phyloP scores from a whole-genome alignment of 139 green algal genomes.

The Gonium pectorale region DNA sequence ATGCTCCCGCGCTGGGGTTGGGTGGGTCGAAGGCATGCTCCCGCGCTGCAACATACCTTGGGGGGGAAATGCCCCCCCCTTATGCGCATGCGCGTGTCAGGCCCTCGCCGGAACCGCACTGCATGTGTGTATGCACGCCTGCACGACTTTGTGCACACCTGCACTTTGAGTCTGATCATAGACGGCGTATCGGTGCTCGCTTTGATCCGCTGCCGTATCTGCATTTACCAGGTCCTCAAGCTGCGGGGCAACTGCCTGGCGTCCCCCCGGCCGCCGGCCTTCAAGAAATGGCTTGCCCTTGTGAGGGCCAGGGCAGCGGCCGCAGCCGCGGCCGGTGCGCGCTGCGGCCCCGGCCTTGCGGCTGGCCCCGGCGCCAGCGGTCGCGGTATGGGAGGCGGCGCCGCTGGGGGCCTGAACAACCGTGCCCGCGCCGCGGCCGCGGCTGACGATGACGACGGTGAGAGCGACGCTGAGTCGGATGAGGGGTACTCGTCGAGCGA shows the following conservation, averaged over 20 bases:
- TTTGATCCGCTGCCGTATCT: background rate
- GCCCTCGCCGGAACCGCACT: too few species aligned
- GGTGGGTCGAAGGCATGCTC: background rate
- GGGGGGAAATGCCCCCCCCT: too few species aligned
- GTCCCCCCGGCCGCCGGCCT: background rate
- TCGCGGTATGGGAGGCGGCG: background rate
- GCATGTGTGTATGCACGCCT: too few species aligned
- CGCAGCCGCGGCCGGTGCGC: background rate
- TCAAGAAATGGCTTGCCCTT: background rate
- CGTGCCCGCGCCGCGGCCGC: too few species aligned
- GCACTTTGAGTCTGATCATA: background rate
- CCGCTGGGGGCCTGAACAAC: background rate
- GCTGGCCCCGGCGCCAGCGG: background rate
- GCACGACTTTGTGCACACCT: too few species aligned
- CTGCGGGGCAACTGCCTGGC: constrained; percentile 22
- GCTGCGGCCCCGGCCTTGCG: background rate
- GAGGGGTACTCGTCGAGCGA: too few species aligned
- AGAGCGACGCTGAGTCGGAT: too few species aligned
- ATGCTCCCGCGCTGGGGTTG: too few species aligned
- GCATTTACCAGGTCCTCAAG: constrained; percentile 4
- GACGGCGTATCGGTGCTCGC: background rate
- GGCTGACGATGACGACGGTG: background rate
- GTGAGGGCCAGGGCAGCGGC: background rate
- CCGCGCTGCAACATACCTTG: too few species aligned
- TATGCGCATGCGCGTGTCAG: too few species aligned